Conservation (phyloP, 208 protist genomes). For the Trypanosoma cruzi region DNA sequence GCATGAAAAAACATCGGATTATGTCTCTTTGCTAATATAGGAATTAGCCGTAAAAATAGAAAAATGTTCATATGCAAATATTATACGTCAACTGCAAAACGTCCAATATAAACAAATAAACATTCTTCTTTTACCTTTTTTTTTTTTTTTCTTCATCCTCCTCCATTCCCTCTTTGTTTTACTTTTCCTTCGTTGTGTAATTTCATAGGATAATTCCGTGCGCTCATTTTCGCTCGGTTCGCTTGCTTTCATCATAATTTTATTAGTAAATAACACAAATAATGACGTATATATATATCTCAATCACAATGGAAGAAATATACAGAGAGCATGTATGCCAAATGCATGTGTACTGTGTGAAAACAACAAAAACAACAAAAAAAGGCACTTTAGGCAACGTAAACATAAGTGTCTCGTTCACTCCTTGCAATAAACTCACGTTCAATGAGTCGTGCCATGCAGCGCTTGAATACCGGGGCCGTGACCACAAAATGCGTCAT, state of each 20-base stretch:
- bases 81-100: too few species aligned
- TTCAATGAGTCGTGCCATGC: constrained; percentile 53
- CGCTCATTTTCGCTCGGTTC: neutral
- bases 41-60: neutral
- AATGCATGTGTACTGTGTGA: neutral
- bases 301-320: constrained; percentile 13
- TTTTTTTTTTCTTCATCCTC: too few species aligned
- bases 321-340: neutral
- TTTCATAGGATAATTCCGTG: neutral
- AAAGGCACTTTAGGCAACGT: constrained; percentile 34
- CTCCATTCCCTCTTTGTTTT: neutral
- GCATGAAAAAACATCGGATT: neutral
- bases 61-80: neutral
- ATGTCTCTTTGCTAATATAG: neutral
- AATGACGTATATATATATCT: neutral
- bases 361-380: constrained; percentile 14
- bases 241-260: neutral
- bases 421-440: constrained; percentile 58
- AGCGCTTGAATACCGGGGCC: constrained; percentile 47
- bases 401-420: constrained; percentile 43
- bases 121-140: neutral
- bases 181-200: neutral
- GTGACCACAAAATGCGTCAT: constrained; percentile 35
- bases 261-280: neutral
- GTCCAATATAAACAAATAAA: neutral